Evolutionary conservation across 2,329 filamentous ascomycete genomes (phyloP).

Genomic region (Penicillium sp.): DNA sequence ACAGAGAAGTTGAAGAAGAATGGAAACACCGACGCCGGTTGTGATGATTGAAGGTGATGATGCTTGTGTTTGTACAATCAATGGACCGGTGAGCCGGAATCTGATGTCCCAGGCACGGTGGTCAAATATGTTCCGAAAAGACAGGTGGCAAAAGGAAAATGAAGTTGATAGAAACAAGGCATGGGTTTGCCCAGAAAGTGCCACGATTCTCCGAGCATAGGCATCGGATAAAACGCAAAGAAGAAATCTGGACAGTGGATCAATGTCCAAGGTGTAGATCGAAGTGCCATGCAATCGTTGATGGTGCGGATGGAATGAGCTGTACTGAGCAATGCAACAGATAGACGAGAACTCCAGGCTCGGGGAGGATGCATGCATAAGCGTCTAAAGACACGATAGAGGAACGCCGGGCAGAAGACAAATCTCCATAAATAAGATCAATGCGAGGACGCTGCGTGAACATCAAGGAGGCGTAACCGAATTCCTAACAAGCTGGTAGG

Average conservation of each 20-base stretch:
- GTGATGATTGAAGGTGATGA: not conserved
- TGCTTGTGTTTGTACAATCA: slow-evolving; percentile 9
- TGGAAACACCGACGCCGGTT: slow-evolving; percentile 7
- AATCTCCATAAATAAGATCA: slow-evolving; percentile 21
- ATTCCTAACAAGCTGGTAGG: slow-evolving; percentile 9
- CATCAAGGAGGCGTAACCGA: slow-evolving; percentile 18
- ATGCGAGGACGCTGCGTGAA: slow-evolving; percentile 29
- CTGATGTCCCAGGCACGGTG: not conserved
- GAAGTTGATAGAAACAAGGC: not conserved
- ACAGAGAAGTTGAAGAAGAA: not conserved
- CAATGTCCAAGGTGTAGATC: slow-evolving; percentile 8
- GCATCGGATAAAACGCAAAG: slow-evolving; percentile 1
- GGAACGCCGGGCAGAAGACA: slow-evolving; percentile 21
- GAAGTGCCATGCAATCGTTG: not conserved
- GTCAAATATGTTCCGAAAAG: slow-evolving; percentile 2
- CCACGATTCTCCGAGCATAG: not conserved
- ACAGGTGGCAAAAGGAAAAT: not conserved
- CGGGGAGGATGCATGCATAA: slow-evolving; percentile 25
- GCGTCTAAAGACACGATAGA: slow-evolving; percentile 21
- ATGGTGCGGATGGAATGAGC: not conserved
- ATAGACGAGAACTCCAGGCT: slow-evolving; percentile 23
- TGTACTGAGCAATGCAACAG: slow-evolving; percentile 18
- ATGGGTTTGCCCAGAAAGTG: not conserved
- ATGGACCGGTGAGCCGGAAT: not conserved
- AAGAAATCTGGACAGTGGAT: slow-evolving; percentile 20